phyloP scores from a whole-genome alignment of 768 basidiomycete species.

The Phanerochaete carnosa region DNA sequence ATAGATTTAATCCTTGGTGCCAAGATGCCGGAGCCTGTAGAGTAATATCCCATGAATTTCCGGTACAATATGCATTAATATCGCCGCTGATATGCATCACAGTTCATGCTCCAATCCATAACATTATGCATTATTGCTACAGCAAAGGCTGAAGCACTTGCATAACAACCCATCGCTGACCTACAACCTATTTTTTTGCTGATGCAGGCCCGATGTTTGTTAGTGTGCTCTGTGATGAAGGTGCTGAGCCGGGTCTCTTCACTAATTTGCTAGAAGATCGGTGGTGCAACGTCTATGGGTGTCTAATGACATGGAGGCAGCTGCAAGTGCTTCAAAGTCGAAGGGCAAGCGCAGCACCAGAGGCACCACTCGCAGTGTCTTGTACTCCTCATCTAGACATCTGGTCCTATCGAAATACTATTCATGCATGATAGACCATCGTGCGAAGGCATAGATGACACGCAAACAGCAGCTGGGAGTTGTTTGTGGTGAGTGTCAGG shows the following conservation, averaged over 20 bases:
- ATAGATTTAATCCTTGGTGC: too few relatives aligned
- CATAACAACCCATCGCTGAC: too few relatives aligned
- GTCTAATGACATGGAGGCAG: constrained; percentile 6
- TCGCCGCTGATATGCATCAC: too few relatives aligned
- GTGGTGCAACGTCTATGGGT: not conserved
- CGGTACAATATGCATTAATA: too few relatives aligned
- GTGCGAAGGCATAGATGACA: not conserved
- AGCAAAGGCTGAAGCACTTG: too few relatives aligned
- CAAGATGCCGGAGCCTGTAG: too few relatives aligned
- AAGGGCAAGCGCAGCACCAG: constrained; percentile 10
- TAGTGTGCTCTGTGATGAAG: constrained; percentile 5
- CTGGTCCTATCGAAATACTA: not conserved
- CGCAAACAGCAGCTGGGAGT: constrained; percentile 24
- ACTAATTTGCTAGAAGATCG: not conserved
- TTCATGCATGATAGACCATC: not conserved
- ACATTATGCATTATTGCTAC: too few relatives aligned
- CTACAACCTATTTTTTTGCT: too few relatives aligned
- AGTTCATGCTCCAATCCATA: too few relatives aligned
- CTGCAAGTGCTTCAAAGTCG: not conserved
- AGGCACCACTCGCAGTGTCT: constrained; percentile 13
- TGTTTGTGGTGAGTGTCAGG: constrained; percentile 1
- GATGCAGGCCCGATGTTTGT: too few relatives aligned
- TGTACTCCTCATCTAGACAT: constrained; percentile 15
- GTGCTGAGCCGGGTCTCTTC: constrained; percentile 15
- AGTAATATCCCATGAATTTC: too few relatives aligned